Percentiles rank a stretch among this genome's conserved stretches.
Evolutionary conservation across 2,329 filamentous ascomycete genomes (phyloP).

Genomic region (Pseudopithomyces maydicus): DNA sequence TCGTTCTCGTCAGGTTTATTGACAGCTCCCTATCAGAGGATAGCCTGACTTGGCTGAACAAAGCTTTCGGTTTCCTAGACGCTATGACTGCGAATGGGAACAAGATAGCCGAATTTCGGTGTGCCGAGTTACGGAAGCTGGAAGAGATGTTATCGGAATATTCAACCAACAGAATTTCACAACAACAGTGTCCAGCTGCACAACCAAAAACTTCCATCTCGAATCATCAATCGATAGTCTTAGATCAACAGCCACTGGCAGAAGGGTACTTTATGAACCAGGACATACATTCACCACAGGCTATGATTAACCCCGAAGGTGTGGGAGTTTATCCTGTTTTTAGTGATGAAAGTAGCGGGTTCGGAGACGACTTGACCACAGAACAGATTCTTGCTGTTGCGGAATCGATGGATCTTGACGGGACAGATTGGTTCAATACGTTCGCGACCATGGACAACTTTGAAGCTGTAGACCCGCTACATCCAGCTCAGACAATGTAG

Average conservation of each 20-base stretch:
- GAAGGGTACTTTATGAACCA: slow-evolving; percentile 12
- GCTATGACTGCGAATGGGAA: slow-evolving; percentile 56
- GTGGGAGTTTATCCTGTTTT: slow-evolving; percentile 22
- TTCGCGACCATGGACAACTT: slow-evolving; percentile 53
- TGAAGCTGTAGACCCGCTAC: slow-evolving; percentile 21
- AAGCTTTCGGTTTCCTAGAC: slow-evolving; percentile 52
- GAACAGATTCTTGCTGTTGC: slow-evolving; percentile 56
- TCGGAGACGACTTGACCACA: slow-evolving; percentile 49
- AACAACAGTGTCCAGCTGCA: slow-evolving; percentile 4
- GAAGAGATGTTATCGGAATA: slow-evolving; percentile 46
- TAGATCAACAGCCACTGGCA: slow-evolving; percentile 1
- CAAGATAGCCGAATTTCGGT: slow-evolving; percentile 51
- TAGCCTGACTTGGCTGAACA: slow-evolving; percentile 46
- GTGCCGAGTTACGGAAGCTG: slow-evolving; percentile 54
- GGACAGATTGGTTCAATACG: slow-evolving; percentile 53
- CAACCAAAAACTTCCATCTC: slow-evolving; percentile 1
- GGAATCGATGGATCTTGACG: slow-evolving; percentile 52
- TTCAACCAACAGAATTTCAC: slow-evolving; percentile 15
- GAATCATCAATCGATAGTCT: not conserved
- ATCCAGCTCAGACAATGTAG: slow-evolving; percentile 1
- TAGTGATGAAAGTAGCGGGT: slow-evolving; percentile 30
- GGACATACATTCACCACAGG: slow-evolving; percentile 12
- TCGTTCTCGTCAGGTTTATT: slow-evolving; percentile 44
- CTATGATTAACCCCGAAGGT: slow-evolving; percentile 13
- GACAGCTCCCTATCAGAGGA: slow-evolving; percentile 44